Evolutionary conservation across 2,329 filamentous ascomycete species (phyloP), one percentile per base, ranked within the genome.

Genomic region (Pezicula radicicola): DNA sequence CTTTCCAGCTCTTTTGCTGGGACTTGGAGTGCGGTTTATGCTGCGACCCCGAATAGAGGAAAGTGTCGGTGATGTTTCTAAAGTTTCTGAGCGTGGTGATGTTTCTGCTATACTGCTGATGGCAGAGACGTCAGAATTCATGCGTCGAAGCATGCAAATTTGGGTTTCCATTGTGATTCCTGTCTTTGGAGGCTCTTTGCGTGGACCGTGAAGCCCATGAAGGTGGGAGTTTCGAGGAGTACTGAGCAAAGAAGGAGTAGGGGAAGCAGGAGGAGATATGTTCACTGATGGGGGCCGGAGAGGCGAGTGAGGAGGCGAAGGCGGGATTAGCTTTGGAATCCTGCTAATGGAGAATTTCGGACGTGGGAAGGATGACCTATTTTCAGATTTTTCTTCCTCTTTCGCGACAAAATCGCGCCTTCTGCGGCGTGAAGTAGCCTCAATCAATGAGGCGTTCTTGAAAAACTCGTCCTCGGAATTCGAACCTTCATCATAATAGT

Each of bases 391-490:
- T 12, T 19, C 12, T 19, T 16, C 30, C n/a, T 19, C 30, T 16
- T 43, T 47, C 2, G 41, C 27, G 2, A 56, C 60, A 16, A 54
- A 52, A n/a, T 54, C 53, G 10, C 52, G 56, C 9, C 54, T 47
- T n/a, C 54, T 44, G 30, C 54, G 52, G 3, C 53, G 52, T 5
- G 42, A 36, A 46, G 58, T 60, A 6, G 51, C 21, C 6, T 36
- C 47, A n/a, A 51, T 18, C 10, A 39, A 42, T 7, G 49, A 50
- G 10, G 48, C 39, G 3, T 21, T 10, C 18, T 51, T 54, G 18
- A 60, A 59, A 28, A 62, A 58, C 10, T 61, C 60, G 1, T 59
- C 58, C 45, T 60, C 59, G 2, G 55, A 59, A 16, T 47, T 52
- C 1, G 35, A 28, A 21, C 49, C 43, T 0, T 58, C 55, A 3